Base-by-base conservation (phyloP, 1,284 basidiomycete genomes). In the Spongispora temasekensis region DNA sequence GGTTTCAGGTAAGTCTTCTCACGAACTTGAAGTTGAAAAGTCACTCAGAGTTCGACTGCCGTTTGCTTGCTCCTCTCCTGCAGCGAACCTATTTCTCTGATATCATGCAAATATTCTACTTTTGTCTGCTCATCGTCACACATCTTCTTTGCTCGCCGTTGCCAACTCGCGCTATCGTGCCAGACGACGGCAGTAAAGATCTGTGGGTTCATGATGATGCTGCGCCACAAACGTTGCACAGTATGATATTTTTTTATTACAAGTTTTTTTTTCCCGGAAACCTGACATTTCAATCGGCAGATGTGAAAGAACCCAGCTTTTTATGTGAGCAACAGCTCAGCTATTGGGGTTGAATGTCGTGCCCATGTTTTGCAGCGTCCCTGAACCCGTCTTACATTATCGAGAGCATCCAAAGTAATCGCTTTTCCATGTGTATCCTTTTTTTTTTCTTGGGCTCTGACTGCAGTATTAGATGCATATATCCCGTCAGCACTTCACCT, bases 241-340 rank as follows among this genome's bases (percentile, higher is more conserved):
- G 66, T 64, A 50, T 7, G 51, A 10, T 37, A 23, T 21, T 12
- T 13, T 1, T 3, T 35, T 21, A 25, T 12, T 2, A 21, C 4
- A n/a, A 12, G 3, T 9, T 34, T 5, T 35, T 30, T 21, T 15
- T 51, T 42, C 23, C 25, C n/a, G n/a, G n/a, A 17, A 37, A 4
- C 13, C 12, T 25, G 27, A 25, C 19, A 5, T 31, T 37, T 44
- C 7, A 4, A 37, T 19, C 7, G 44, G 4, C 50, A 58, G 57
- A 34, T 23, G 27, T 40, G 0, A 32, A 31, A 6, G 3, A n/a
- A 21, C 3, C 7, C 1, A 6, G 13, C 3, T 35, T 54, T 5
- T 31, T 15, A 10, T 57, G 67, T 55, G n/a, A 46, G 66, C 57
- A 42, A 13, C 23, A n/a, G n/a, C n/a, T n/a, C n/a, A n/a, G n/a